A percentile compares a stretch with the other conserved stretches of the same genome.
Conservation (phyloP, 768 basidiomycete genomes). For the Phlegmacium glaucopus region DNA sequence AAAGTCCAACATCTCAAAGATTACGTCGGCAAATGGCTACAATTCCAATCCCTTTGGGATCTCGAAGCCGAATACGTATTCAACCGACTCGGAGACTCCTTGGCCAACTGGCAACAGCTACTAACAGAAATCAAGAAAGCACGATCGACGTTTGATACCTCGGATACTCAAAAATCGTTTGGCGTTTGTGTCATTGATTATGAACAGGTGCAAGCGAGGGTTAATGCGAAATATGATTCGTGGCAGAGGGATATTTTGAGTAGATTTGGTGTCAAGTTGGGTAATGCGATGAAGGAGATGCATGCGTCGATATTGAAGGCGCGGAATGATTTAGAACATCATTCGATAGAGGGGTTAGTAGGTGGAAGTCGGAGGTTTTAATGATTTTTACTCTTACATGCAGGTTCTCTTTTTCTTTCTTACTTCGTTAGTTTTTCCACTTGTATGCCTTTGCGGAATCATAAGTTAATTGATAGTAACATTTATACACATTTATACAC, state of each 20-base stretch:
- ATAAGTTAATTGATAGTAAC: too few species aligned
- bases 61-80: constrained; percentile 97
- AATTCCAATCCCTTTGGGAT: constrained; percentile 99
- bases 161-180: constrained; percentile 90
- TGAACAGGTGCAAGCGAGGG: constrained; percentile 95
- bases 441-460: not conserved
- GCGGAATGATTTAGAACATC: constrained; percentile 92
- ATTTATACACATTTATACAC: too few species aligned
- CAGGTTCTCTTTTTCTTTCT: not conserved
- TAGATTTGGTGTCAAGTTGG: constrained; percentile 90
- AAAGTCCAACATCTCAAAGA: constrained; percentile 85
- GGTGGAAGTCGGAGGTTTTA: constrained; percentile 59
- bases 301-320: constrained; percentile 91
- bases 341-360: constrained; percentile 90
- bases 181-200: constrained; percentile 96
- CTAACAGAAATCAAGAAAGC: constrained; percentile 97
- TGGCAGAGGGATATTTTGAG: constrained; percentile 97
- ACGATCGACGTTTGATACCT: constrained; percentile 94
- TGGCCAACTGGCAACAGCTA: constrained; percentile 93
- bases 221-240: constrained; percentile 97
- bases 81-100: constrained; percentile 89
- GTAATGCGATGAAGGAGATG: constrained; percentile 96
- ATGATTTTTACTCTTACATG: constrained; percentile 9
- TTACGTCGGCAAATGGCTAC: constrained; percentile 97
- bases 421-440: constrained; percentile 1